phyloP scores from a whole-genome alignment of 345 rosid species.

The Eucalyptus tenuipes region DNA sequence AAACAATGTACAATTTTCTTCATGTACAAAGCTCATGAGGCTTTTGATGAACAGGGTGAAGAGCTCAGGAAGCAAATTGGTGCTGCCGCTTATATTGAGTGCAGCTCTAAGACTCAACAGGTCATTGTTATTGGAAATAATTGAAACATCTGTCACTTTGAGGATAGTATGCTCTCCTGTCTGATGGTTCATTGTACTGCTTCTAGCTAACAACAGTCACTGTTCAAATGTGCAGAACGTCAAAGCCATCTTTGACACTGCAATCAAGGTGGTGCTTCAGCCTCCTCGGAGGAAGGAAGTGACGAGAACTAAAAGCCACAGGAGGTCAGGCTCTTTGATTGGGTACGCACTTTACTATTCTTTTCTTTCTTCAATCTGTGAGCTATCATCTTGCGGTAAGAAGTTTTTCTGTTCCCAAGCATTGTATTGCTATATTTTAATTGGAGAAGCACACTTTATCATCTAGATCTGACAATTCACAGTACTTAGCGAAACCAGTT shows the following conservation, averaged over 20 bases:
- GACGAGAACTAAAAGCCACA: conserved; percentile 45
- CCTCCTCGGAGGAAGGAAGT: conserved; percentile 84
- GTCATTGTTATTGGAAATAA: conserved; percentile 5
- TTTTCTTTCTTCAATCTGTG: not conserved
- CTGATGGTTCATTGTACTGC: not conserved
- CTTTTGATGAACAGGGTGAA: conserved; percentile 42
- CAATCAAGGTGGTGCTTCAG: conserved; percentile 94
- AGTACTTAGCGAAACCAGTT: not conserved
- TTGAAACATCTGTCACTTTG: not conserved
- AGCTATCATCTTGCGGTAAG: not conserved
- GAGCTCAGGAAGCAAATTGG: conserved; percentile 91
- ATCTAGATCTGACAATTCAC: not conserved
- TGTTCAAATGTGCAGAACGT: conserved; percentile 44
- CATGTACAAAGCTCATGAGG: not conserved
- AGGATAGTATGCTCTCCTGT: not conserved
- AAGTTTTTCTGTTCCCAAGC: not conserved
- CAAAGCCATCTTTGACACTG: conserved; percentile 86
- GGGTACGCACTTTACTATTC: conserved; percentile 31
- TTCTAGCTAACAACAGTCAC: not conserved
- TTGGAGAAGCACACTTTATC: not conserved
- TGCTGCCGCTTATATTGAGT: conserved; percentile 91
- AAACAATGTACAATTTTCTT: not conserved
- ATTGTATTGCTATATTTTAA: not conserved
- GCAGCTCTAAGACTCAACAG: conserved; percentile 98
- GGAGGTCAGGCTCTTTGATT: conserved; percentile 57